Evolutionary conservation across 768 basidiomycete species (phyloP), one percentile per base, ranked within the genome.

Genomic region (Kwoniella pini): DNA sequence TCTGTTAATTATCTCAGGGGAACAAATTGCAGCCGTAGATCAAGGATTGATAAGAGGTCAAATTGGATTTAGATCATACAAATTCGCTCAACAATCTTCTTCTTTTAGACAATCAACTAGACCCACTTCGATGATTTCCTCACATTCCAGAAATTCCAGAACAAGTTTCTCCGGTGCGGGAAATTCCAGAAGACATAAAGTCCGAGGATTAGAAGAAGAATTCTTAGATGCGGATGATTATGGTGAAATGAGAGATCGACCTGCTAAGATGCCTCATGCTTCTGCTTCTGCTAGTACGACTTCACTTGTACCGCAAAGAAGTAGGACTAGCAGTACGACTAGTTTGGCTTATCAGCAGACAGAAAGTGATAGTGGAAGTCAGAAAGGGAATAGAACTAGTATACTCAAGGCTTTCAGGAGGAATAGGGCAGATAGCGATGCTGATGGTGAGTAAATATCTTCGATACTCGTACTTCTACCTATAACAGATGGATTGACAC

Each of bases 201-300:
- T 61, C 0, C 52, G 65, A 13, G 74, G 76, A 3, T 26, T 77
- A 17, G 76, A 77, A 38, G 74, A 77, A 38, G 76, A 77, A 58
- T 70, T 72, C 48, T 43, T 67, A 27, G 69, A 67, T 51, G 38
- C 21, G 31, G 60, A 65, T 33, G 67, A 65, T 21, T 50, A 60
- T 21, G 64, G 59, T n/a, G 57, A 68, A 49, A 26, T 42, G 40
- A 56, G 63, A 24, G 68, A 65, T 60, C 44, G 55, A 39, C 39
- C 62, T 11, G 52, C 55, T 21, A 48, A 61, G 10, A 54, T 66
- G 56, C 44, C 28, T 17, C 26, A 38, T 13, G 21, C 56, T 28
- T 65, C 63, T 5, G 58, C 43, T 33, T 45, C 42, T 13, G 49
- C 57, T 17, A 62, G 59, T 49, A 66, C 62, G n/a, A 71, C 70